Percentiles rank a stretch among this genome's conserved stretches.
Evolutionary conservation across 345 rosid species (phyloP).

Genomic region (Schrenkiella parvula): DNA sequence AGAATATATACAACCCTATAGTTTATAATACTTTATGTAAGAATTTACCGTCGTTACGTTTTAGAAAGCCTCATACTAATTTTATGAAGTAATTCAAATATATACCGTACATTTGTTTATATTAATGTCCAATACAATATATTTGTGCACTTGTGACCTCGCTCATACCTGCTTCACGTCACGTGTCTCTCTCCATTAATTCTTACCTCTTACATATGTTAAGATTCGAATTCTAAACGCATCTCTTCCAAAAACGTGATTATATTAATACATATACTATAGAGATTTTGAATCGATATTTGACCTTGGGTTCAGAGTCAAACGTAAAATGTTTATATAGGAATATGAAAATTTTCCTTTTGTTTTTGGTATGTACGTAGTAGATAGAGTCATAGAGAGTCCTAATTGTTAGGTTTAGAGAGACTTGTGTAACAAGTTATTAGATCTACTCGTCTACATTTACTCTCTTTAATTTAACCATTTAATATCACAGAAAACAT

Average conservation of each 20-base stretch:
- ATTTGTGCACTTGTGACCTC: conserved; percentile 6
- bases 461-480: background rate
- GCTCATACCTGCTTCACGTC: background rate
- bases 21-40: no score
- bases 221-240: background rate
- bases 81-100: background rate
- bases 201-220: conserved; percentile 5
- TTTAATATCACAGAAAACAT: background rate
- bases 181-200: conserved; percentile 6
- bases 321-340: background rate
- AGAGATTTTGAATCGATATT: background rate
- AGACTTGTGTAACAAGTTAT: conserved; percentile 11
- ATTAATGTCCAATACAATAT: background rate
- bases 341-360: background rate
- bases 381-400: no score
- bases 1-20: no score
- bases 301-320: background rate
- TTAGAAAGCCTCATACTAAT: background rate
- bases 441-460: background rate
- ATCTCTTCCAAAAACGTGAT: conserved; percentile 4
- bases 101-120: background rate
- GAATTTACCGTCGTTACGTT: no score
- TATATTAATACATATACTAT: background rate
- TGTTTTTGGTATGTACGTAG: background rate
- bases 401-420: background rate